Conservation (phyloP, 2,329 filamentous ascomycete species). For the Canariomyces notabilis region DNA sequence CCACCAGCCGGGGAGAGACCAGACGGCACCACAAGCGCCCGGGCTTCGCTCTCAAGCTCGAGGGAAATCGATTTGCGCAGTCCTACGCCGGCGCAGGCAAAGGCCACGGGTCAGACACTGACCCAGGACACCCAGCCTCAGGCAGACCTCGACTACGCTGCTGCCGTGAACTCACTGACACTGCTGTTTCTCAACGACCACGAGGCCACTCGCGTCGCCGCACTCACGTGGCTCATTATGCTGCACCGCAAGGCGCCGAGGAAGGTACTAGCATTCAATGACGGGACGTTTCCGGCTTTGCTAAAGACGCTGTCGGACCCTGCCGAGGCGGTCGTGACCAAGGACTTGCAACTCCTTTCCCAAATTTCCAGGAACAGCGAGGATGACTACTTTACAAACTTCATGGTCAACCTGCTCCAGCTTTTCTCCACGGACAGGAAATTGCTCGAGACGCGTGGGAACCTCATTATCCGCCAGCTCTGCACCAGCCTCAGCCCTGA, state of each 20-base stretch:
- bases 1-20: constrained; percentile 40
- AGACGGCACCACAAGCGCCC: constrained; percentile 45
- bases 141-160: constrained; percentile 87
- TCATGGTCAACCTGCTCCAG: constrained; percentile 95
- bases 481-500: constrained; percentile 91
- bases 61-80: constrained; percentile 50
- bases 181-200: constrained; percentile 94
- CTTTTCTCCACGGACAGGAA: constrained; percentile 92
- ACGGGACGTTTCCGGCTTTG: constrained; percentile 91
- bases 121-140: constrained; percentile 43
- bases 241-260: constrained; percentile 89
- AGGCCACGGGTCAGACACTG: constrained; percentile 42
- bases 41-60: constrained; percentile 48
- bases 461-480: constrained; percentile 91
- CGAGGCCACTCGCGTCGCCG: constrained; percentile 89
- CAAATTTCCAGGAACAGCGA: constrained; percentile 96
- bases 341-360: constrained; percentile 86
- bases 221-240: constrained; percentile 96
- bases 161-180: constrained; percentile 88
- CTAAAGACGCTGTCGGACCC: constrained; percentile 95
- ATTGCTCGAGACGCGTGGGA: constrained; percentile 85
- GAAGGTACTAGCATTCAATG: constrained; percentile 91
- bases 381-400: constrained; percentile 94
- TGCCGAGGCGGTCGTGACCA: constrained; percentile 90
- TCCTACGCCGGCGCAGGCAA: constrained; percentile 47